These are phyloP conservation scores for Monosporascus ibericus DNA, from an alignment of 2,329 filamentous ascomycete genomes.

Conservation along the genomic window DNA sequence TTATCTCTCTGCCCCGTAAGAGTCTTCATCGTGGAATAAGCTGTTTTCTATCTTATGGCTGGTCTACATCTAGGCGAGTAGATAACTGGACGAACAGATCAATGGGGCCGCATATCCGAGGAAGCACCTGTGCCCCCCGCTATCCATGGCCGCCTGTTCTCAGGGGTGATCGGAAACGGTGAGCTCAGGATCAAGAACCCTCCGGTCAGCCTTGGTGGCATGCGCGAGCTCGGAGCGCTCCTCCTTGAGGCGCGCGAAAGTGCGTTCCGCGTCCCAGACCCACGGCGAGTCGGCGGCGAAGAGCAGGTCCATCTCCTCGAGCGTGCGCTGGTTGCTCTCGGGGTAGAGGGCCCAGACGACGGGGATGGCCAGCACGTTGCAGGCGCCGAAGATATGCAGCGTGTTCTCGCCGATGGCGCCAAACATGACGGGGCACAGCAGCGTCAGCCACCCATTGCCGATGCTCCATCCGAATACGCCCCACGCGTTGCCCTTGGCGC, in stretches of 20 bases:
- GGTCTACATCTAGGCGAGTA: no score
- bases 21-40: no score
- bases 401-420: slow-evolving; percentile 60
- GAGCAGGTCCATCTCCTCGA: slow-evolving; percentile 70
- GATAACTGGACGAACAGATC: no score
- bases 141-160: neutral
- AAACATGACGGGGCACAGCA: slow-evolving; percentile 23
- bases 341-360: slow-evolving; percentile 71
- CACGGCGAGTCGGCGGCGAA: slow-evolving; percentile 63
- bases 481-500: slow-evolving; percentile 70
- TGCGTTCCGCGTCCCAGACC: slow-evolving; percentile 65
- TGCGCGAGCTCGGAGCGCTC: slow-evolving; percentile 48
- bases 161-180: slow-evolving; percentile 2
- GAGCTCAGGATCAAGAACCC: slow-evolving; percentile 22
- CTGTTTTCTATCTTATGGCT: no score
- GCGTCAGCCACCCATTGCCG: slow-evolving; percentile 58
- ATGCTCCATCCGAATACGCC: slow-evolving; percentile 73
- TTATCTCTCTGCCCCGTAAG: no score
- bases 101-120: no score
- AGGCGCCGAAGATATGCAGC: slow-evolving; percentile 65
- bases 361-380: slow-evolving; percentile 59
- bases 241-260: slow-evolving; percentile 55
- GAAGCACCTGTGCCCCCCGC: no score
- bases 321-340: slow-evolving; percentile 65
- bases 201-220: slow-evolving; percentile 20